Percentiles rank a stretch among this genome's conserved stretches.
These are phyloP conservation scores for Aspergillus incahuasiensis DNA, from an alignment of 495 filamentous ascomycete species.

Conservation along the genomic window DNA sequence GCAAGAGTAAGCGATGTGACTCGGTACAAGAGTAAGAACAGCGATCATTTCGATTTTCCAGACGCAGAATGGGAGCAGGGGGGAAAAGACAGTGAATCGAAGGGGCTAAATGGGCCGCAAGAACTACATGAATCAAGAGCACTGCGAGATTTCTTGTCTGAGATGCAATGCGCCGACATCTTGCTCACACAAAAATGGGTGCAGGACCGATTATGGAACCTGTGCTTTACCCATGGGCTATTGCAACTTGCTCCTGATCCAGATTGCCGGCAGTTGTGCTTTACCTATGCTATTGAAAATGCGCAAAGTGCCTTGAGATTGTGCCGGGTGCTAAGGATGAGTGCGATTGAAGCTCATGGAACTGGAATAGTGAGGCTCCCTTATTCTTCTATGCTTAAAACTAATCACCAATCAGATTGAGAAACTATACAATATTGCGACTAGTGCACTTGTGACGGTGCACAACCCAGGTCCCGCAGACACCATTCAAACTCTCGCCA, in stretches of 20 bases:
- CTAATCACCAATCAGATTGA: conserved; percentile 30
- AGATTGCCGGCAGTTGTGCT: conserved; percentile 55
- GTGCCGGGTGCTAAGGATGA: conserved; percentile 58
- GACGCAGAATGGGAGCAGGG: conserved; percentile 21
- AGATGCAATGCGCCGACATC: conserved; percentile 67
- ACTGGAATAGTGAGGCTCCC: conserved; percentile 58
- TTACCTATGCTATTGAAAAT: conserved; percentile 67
- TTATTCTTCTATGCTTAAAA: background rate
- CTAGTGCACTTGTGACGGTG: conserved; percentile 32
- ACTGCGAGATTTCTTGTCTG: conserved; percentile 47
- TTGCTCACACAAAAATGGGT: conserved; percentile 76
- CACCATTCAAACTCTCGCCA: conserved; percentile 23
- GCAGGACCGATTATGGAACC: conserved; percentile 75
- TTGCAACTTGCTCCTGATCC: conserved; percentile 37
- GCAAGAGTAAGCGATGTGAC: conserved; percentile 25
- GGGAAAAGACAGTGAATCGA: background rate
- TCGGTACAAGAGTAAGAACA: background rate
- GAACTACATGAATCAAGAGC: conserved; percentile 26
- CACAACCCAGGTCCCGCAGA: conserved; percentile 8
- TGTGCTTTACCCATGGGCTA: conserved; percentile 53
- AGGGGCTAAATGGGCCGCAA: conserved; percentile 22
- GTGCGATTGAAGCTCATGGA: conserved; percentile 67
- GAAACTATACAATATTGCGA: conserved; percentile 40
- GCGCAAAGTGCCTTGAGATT: conserved; percentile 58
- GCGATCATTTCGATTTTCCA: background rate